Evolutionary conservation across 2,329 filamentous ascomycete genomes (phyloP).

Genomic region (Monosporascus sp.): DNA sequence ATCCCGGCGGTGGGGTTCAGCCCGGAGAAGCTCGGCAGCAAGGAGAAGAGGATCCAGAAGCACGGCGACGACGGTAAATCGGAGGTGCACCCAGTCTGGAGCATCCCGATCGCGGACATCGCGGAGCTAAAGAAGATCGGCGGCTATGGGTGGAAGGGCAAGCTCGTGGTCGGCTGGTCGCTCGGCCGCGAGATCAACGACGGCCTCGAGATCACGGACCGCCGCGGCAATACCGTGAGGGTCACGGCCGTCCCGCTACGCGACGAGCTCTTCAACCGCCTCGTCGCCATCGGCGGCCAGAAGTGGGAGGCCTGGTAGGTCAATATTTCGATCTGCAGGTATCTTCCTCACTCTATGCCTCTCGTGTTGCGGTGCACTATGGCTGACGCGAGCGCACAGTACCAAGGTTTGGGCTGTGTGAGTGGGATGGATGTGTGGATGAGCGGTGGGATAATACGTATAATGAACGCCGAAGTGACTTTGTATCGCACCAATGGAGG

Average conservation of each 20-base stretch:
- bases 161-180: conserved; percentile 76
- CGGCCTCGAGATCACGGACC: conserved; percentile 62
- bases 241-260: conserved; percentile 67
- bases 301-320: conserved; percentile 74
- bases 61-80: conserved; percentile 44
- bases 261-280: conserved; percentile 75
- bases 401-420: background rate
- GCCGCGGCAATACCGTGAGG: conserved; percentile 47
- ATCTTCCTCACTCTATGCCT: background rate
- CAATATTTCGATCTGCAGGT: background rate
- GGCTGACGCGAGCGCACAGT: background rate
- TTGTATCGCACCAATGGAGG: too few relatives aligned
- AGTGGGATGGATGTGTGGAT: too few relatives aligned
- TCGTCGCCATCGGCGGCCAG: conserved; percentile 71
- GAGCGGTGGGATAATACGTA: too few relatives aligned
- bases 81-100: conserved; percentile 59
- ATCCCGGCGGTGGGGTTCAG: conserved; percentile 65
- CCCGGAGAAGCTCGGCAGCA: conserved; percentile 47
- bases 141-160: conserved; percentile 79
- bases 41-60: conserved; percentile 9
- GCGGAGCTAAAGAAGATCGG: conserved; percentile 72
- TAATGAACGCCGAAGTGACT: too few relatives aligned
- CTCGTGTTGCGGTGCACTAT: background rate
- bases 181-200: conserved; percentile 69
- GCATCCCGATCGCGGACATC: conserved; percentile 65